Conservation (phyloP, 441 rosid genomes). For the Aleurites moluccanus region DNA sequence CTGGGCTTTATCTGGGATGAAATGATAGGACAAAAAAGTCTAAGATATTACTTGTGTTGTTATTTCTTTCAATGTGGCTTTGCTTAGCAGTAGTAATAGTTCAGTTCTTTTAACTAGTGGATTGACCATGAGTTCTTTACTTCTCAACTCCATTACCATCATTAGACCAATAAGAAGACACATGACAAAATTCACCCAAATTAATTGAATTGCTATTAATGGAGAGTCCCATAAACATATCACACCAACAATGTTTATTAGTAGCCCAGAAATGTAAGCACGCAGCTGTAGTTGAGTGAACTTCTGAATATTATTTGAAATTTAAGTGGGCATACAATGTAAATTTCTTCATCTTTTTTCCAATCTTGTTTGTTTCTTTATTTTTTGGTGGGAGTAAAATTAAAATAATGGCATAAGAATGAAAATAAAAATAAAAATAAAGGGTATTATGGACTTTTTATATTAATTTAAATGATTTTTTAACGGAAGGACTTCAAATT, state of each 20-base stretch:
- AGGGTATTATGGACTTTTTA: no score
- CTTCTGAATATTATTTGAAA: slow-evolving; percentile 29
- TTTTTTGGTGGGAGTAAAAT: no score
- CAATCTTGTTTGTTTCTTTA: no score
- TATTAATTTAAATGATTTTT: no score
- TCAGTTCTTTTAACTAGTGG: slow-evolving; percentile 10
- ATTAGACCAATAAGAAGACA: slow-evolving; percentile 31
- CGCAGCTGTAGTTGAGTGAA: slow-evolving; percentile 34
- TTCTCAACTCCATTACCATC: slow-evolving; percentile 29
- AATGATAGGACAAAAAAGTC: slow-evolving; percentile 11
- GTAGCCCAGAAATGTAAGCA: slow-evolving; percentile 24
- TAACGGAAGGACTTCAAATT: no score
- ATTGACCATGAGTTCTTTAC: neutral
- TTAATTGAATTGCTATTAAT: slow-evolving; percentile 27
- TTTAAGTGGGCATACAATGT: no score
- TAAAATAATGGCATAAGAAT: no score
- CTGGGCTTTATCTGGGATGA: neutral
- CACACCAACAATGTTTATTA: slow-evolving; percentile 27
- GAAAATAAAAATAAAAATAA: no score
- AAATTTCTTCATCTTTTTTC: no score
- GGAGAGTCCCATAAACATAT: slow-evolving; percentile 24
- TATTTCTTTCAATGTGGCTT: slow-evolving; percentile 18
- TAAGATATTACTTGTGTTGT: slow-evolving; percentile 23
- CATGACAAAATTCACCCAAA: slow-evolving; percentile 22
- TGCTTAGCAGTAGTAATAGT: slow-evolving; percentile 24